Evolutionary conservation across 2,329 filamentous ascomycete genomes (phyloP).

Genomic region (Diaporthe sp.): DNA sequence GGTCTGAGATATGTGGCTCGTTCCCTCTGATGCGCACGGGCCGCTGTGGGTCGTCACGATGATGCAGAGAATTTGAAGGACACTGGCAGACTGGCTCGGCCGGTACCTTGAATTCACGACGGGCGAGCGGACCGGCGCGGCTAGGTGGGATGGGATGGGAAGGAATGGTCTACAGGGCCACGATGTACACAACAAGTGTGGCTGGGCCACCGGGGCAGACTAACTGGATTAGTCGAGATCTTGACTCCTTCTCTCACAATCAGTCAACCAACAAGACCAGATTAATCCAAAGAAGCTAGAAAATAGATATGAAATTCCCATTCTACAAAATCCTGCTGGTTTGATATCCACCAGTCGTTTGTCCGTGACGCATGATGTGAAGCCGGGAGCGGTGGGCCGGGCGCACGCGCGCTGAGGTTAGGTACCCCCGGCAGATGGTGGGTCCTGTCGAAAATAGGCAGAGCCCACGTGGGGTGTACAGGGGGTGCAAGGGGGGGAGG

Average conservation of each 20-base stretch:
- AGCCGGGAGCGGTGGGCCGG: conserved; percentile 8
- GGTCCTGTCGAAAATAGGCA: conserved; percentile 27
- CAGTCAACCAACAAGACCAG: background rate
- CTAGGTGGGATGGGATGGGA: conserved; percentile 9
- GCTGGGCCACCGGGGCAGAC: conserved; percentile 25
- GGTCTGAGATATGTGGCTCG: background rate
- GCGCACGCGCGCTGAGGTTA: background rate
- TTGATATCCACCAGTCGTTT: background rate
- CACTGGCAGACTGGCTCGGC: conserved; percentile 12
- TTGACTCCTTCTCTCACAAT: background rate
- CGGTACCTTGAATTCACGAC: background rate
- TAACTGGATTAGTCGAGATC: conserved; percentile 28
- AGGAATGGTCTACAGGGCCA: background rate
- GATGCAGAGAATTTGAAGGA: background rate
- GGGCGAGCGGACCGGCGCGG: conserved; percentile 16
- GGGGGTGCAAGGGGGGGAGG: background rate
- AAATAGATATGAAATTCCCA: conserved; percentile 11
- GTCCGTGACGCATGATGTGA: conserved; percentile 7
- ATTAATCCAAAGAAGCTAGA: conserved; percentile 9
- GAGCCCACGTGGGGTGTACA: conserved; percentile 19
- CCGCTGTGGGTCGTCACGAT: background rate
- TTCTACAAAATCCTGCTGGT: background rate
- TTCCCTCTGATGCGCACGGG: conserved; percentile 13
- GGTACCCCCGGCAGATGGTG: background rate
- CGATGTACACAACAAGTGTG: conserved; percentile 13